phyloP scores from a whole-genome alignment of 1,284 basidiomycete species.

The Pascua guehoae region DNA sequence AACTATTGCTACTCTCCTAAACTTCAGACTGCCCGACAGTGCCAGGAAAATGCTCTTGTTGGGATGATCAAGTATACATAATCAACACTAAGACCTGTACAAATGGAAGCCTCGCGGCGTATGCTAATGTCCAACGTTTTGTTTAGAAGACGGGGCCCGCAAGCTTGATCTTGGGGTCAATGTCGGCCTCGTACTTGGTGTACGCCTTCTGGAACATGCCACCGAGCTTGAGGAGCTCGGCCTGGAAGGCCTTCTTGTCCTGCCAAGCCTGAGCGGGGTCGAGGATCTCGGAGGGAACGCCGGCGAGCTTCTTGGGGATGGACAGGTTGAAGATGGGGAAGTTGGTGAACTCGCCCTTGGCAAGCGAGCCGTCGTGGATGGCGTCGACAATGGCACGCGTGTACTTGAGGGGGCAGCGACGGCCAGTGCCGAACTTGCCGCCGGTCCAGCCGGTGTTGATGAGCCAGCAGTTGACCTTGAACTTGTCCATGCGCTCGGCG shows the following conservation, averaged over 20 bases:
- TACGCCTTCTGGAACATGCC: constrained; percentile 93
- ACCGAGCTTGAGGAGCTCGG: constrained; percentile 77
- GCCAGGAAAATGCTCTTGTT: too few species aligned
- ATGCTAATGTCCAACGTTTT: background rate
- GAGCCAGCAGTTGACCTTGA: constrained; percentile 93
- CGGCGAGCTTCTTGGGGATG: constrained; percentile 74
- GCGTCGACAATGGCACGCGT: constrained; percentile 95
- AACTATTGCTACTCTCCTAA: too few species aligned
- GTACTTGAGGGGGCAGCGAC: constrained; percentile 91
- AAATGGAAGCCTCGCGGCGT: background rate
- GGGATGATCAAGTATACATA: too few species aligned
- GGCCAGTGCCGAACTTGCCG: constrained; percentile 86
- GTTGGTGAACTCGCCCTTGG: constrained; percentile 78
- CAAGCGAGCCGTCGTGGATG: constrained; percentile 88
- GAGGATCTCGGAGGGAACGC: constrained; percentile 82
- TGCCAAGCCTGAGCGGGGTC: constrained; percentile 81
- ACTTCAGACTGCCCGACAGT: too few species aligned
- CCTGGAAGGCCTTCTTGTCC: constrained; percentile 78
- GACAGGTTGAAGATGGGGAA: constrained; percentile 75
- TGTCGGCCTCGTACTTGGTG: constrained; percentile 79
- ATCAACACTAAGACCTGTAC: too few species aligned
- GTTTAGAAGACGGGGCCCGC: constrained; percentile 61
- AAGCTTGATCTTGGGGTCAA: constrained; percentile 68
- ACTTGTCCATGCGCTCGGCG: constrained; percentile 86
- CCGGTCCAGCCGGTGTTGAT: constrained; percentile 99